Base-by-base conservation (phyloP, 352 stramenopile genomes). In the Phytophthora rubi region DNA sequence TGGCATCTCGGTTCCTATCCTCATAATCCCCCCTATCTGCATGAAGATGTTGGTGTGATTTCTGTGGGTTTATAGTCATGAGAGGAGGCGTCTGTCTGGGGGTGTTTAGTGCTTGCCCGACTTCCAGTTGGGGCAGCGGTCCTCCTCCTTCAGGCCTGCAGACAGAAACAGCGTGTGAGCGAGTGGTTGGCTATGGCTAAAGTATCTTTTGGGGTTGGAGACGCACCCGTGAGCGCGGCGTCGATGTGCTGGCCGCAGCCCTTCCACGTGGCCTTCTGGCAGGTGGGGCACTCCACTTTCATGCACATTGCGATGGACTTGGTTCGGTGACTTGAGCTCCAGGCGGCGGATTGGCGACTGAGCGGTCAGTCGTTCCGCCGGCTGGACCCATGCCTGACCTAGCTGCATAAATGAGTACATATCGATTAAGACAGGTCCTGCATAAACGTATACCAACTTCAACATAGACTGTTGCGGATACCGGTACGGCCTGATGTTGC, bases 171-270 rank as follows among this genome's bases (percentile, higher is more conserved):
- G n/a, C 6, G 32, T 39, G 30, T 54, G 18, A 60, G 37, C 1
- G 15, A 53, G 9, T 48, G 42, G 44, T 21, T 28, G 16, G 9
- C 2, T 44, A 26, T 28, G 16, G 9, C n/a, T 23, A 66, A 9
- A 49, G 21, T 52, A 33, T 54, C 48, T 37, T 54, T 37, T 52
- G 7, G 7, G 10, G 18, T 10, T 52, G 42, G 15, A 21, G 18
- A 65, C 71, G 32, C 49, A 82, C 75, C 77, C 13, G 28, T 59
- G 58, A 89, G 75, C 16, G 81, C 81, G 28, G 49, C 71, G 30
- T 87, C 81, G 28, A 89, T 88, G 71, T 89, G 81, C 63, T 77
- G 59, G 47, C 81, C 81, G 67, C 81, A 89, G 58, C 81, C 81
- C 44, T 77, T 81, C 81, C 81, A 89, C 42, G 81, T 88, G n/a